These are phyloP conservation scores for Halenospora varia DNA, from an alignment of 495 filamentous ascomycete species.

Conservation along the genomic window DNA sequence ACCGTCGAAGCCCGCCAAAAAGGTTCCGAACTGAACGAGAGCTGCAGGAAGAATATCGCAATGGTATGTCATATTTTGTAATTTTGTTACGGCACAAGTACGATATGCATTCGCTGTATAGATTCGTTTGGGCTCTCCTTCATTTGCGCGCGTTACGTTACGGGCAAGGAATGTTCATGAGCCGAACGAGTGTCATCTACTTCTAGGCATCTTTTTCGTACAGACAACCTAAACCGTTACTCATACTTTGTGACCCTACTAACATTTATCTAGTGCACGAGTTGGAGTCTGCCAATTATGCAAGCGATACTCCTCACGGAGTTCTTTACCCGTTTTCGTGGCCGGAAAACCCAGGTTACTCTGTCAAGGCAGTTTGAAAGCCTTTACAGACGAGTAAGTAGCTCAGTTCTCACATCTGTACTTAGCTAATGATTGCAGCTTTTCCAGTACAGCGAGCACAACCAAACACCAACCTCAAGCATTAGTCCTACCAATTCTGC, in stretches of 20 bases:
- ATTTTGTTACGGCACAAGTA: too few relatives aligned
- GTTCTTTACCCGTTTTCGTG: slow-evolving; percentile 48
- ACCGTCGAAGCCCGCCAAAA: slow-evolving; percentile 16
- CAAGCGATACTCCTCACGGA: slow-evolving; percentile 53
- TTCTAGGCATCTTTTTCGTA: too few relatives aligned
- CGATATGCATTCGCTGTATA: too few relatives aligned
- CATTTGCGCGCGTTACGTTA: too few relatives aligned
- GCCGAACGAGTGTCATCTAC: too few relatives aligned
- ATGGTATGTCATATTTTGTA: slow-evolving; percentile 11
- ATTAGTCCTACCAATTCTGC: background rate
- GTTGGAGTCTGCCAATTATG: slow-evolving; percentile 41
- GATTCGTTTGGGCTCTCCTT: too few relatives aligned
- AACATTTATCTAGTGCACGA: too few relatives aligned
- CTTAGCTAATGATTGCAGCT: slow-evolving; percentile 13
- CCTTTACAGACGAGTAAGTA: slow-evolving; percentile 49
- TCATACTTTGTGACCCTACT: too few relatives aligned
- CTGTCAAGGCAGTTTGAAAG: slow-evolving; percentile 45
- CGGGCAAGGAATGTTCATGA: too few relatives aligned
- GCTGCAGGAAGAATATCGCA: slow-evolving; percentile 16
- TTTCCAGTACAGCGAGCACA: background rate
- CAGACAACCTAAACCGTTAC: too few relatives aligned
- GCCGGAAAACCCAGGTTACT: slow-evolving; percentile 37
- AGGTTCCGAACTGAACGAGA: slow-evolving; percentile 19
- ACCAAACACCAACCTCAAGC: background rate
- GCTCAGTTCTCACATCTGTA: slow-evolving; percentile 26